phyloP scores from a whole-genome alignment of 192 early-diverging fungal species.

The Jimgerdemannia flammicorona region DNA sequence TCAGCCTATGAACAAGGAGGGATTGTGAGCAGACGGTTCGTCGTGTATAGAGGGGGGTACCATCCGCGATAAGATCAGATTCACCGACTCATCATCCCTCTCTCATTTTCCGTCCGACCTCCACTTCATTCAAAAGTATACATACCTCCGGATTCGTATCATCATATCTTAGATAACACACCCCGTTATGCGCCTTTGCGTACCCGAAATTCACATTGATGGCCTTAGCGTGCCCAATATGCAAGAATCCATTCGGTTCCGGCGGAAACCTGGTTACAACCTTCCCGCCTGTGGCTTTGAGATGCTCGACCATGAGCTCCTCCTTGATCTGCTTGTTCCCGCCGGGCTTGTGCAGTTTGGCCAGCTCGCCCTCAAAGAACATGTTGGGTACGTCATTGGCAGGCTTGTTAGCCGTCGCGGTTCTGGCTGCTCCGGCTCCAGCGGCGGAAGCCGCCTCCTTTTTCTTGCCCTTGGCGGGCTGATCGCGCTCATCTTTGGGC shows the following conservation, averaged over 20 bases:
- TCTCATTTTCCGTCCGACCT: too few species aligned
- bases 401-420: slow-evolving; percentile 20
- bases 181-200: slow-evolving; percentile 83
- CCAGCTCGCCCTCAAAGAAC: slow-evolving; percentile 91
- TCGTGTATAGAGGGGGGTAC: slow-evolving; percentile 47
- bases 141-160: slow-evolving; percentile 56
- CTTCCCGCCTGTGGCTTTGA: slow-evolving; percentile 84
- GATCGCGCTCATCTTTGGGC: slow-evolving; percentile 97
- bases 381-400: slow-evolving; percentile 46
- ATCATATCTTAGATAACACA: slow-evolving; percentile 80
- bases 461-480: slow-evolving; percentile 57
- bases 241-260: slow-evolving; percentile 98
- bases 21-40: slow-evolving; percentile 52
- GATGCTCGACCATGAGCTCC: slow-evolving; percentile 84
- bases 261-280: slow-evolving; percentile 99
- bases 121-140: background rate
- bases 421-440: slow-evolving; percentile 25
- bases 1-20: slow-evolving; percentile 62
- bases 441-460: slow-evolving; percentile 46
- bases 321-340: slow-evolving; percentile 96
- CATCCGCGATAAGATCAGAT: too few species aligned
- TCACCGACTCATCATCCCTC: too few species aligned
- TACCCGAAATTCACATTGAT: slow-evolving; percentile 99
- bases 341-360: slow-evolving; percentile 90
- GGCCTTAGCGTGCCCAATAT: slow-evolving; percentile 99